Percentiles rank a stretch among this genome's conserved stretches.
Conservation (phyloP, 2,329 filamentous ascomycete species). For the Trichoderma sp. region DNA sequence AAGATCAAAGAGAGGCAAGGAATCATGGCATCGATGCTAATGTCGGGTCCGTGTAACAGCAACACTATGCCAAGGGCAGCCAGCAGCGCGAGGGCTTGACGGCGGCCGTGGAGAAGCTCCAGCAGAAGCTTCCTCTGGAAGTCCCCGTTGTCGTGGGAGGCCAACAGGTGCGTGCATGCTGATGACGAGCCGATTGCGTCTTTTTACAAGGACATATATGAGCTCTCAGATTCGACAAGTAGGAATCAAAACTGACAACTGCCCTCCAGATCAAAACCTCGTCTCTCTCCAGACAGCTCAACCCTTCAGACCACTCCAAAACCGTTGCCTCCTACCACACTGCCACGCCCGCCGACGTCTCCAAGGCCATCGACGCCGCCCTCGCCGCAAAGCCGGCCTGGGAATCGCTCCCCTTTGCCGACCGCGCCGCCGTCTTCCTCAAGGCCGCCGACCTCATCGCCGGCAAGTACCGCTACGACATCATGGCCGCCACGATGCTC, state of each 20-base stretch:
- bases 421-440: slow-evolving; percentile 89
- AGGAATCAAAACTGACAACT: neutral
- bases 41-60: slow-evolving; percentile 52
- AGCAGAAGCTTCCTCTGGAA: slow-evolving; percentile 69
- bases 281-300: slow-evolving; percentile 68
- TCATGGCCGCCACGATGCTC: slow-evolving; percentile 95
- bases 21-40: neutral
- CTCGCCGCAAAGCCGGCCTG: slow-evolving; percentile 83
- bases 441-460: slow-evolving; percentile 92
- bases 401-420: slow-evolving; percentile 84
- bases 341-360: slow-evolving; percentile 74
- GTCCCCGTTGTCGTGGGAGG: slow-evolving; percentile 84
- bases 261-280: slow-evolving; percentile 63
- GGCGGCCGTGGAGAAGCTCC: slow-evolving; percentile 69
- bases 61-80: slow-evolving; percentile 86
- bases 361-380: slow-evolving; percentile 77
- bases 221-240: neutral
- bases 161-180: slow-evolving; percentile 61
- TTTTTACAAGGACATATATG: neutral
- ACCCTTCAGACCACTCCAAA: slow-evolving; percentile 78
- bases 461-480: slow-evolving; percentile 91
- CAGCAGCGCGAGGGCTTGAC: slow-evolving; percentile 74
- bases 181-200: neutral
- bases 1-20: too few relatives aligned
- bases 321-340: slow-evolving; percentile 83